Base-by-base conservation (phyloP, 768 basidiomycete genomes). In the Tricholoma sp. region DNA sequence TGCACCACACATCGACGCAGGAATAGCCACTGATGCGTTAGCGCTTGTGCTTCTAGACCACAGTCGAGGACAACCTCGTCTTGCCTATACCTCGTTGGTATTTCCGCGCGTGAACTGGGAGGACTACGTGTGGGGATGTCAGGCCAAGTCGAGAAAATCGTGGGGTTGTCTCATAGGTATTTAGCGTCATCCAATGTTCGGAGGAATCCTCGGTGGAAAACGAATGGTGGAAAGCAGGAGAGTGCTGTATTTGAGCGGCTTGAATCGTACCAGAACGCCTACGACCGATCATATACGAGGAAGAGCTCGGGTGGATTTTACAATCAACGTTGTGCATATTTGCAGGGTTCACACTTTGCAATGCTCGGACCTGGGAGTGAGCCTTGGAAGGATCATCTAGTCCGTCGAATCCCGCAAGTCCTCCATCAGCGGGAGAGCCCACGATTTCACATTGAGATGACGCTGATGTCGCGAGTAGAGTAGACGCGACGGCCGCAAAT, bases 81-180 rank as follows among this genome's bases (percentile, higher is more conserved):
- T 50, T 59, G 32, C 60, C 58, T 29, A 54, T 19, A 31, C 22
- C 46, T 37, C 61, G 54, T 21, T 60, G 63, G 54, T 70, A 69
- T 37, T 72, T 68, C 43, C 71, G 70, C 7, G 74, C 74, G 19
- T 73, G 67, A 2, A 78, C 59, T n/a, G 78, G 79, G 35, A 80
- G 66, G 7, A 79, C 70, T 14, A 79, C 73, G 16, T 63, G 59
- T 1, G 72, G 57, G 2, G 67, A 59, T 2, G 68, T 58, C 9
- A 79, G 63, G 12, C 73, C 67, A 32, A 76, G 66, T 4, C 77
- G 70, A 31, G 72, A 68, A 62, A 80, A 80, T 22, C 69, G 70
- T 4, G 79, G 79, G 1, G 71, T 76, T 6, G 60, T 63, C 6
- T 64, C 68, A 57, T 73, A 77, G 0, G 72, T 57, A 43, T 67